These are phyloP conservation scores for Ceriops decandra DNA, from an alignment of 345 rosid genomes.

Conservation along the genomic window DNA sequence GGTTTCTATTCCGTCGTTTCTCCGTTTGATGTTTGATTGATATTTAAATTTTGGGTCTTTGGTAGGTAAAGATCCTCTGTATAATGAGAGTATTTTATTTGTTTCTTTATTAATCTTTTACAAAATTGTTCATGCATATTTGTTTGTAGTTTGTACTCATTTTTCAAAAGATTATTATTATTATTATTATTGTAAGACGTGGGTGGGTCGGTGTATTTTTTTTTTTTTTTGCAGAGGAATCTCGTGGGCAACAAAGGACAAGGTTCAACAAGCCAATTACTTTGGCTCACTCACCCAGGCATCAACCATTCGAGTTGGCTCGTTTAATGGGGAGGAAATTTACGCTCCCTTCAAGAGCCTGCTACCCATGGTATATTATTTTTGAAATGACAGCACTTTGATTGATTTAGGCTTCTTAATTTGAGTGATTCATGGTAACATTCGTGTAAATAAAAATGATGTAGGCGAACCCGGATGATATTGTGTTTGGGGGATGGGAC, in stretches of 20 bases:
- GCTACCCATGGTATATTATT: slow-evolving; percentile 74
- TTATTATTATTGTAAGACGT: not conserved
- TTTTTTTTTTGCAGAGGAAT: slow-evolving; percentile 62
- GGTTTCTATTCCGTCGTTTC: not conserved
- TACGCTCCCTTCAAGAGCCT: slow-evolving; percentile 97
- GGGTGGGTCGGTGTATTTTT: not conserved
- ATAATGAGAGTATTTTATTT: not conserved
- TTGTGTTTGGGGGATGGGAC: slow-evolving; percentile 99
- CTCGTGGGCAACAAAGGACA: slow-evolving; percentile 99
- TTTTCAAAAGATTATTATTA: not conserved
- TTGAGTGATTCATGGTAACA: not conserved
- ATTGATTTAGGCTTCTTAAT: not conserved
- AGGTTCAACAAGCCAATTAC: slow-evolving; percentile 92
- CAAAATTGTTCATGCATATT: not conserved
- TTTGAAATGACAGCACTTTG: not conserved
- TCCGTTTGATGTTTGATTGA: too few relatives aligned
- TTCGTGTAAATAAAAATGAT: not conserved
- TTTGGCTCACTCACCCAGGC: slow-evolving; percentile 97
- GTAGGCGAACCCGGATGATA: slow-evolving; percentile 86
- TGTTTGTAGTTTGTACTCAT: slow-evolving; percentile 1
- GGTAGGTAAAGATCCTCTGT: not conserved
- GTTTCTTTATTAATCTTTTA: not conserved
- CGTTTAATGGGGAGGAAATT: slow-evolving; percentile 94
- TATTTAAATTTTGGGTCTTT: slow-evolving; percentile 5
- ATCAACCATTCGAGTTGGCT: slow-evolving; percentile 84